These are phyloP conservation scores for Colletotrichum chrysophilum DNA, from an alignment of 2,329 filamentous ascomycete genomes.

Conservation along the genomic window DNA sequence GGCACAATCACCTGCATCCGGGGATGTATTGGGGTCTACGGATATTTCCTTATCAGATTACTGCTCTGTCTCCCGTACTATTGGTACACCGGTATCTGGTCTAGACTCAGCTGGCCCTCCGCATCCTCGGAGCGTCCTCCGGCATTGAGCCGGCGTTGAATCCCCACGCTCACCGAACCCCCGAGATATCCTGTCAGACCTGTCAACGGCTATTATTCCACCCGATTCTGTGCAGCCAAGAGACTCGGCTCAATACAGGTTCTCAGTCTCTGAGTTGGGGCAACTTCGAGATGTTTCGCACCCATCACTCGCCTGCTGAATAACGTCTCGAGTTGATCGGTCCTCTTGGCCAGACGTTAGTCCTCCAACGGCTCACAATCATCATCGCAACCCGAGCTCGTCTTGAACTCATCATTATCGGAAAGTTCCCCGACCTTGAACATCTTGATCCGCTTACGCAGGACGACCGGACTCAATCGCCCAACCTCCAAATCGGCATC, in stretches of 20 bases:
- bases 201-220: background rate
- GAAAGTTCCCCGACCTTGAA: background rate
- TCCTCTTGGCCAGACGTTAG: fast-evolving
- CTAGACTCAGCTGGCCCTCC: background rate
- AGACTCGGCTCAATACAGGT: background rate
- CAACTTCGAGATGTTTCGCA: background rate
- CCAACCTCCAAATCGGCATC: background rate
- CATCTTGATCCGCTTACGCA: background rate
- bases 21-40: background rate
- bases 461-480: background rate
- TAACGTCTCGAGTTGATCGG: background rate
- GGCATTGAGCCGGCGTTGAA: background rate
- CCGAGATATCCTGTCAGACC: background rate
- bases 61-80: background rate
- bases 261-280: background rate
- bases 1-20: background rate
- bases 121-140: background rate
- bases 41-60: background rate
- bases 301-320: fast-evolving
- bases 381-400: background rate
- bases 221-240: background rate
- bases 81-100: background rate
- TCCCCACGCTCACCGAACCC: background rate
- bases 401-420: background rate
- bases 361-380: background rate